Percentiles rank a stretch among this genome's conserved stretches.
Conservation (phyloP, 2,329 filamentous ascomycete species). For the Pezicula neosporulosa region DNA sequence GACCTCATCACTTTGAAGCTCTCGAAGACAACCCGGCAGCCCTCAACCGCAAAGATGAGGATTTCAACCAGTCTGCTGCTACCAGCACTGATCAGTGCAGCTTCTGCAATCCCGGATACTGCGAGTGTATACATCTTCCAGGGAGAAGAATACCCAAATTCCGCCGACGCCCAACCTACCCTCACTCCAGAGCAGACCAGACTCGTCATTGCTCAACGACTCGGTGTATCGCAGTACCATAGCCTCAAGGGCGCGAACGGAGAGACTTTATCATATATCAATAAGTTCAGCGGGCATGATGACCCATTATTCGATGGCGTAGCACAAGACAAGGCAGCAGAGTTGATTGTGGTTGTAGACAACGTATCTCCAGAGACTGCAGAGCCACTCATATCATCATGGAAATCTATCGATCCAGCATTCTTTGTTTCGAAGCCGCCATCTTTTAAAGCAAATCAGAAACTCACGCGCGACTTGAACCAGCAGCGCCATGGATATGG, state of each 20-base stretch:
- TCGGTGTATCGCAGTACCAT: constrained; percentile 41
- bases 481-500: constrained; percentile 16
- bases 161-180: constrained; percentile 44
- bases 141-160: constrained; percentile 26
- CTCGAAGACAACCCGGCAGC: neutral
- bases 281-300: constrained; percentile 53
- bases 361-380: constrained; percentile 47
- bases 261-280: constrained; percentile 50
- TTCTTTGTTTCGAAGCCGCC: constrained; percentile 48
- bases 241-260: constrained; percentile 36
- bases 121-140: constrained; percentile 51
- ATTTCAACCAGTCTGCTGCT: constrained; percentile 35
- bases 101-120: constrained; percentile 27
- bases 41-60: constrained; percentile 32
- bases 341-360: constrained; percentile 59
- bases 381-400: constrained; percentile 37
- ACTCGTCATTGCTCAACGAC: constrained; percentile 56
- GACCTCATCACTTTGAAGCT: no score
- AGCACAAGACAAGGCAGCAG: constrained; percentile 26
- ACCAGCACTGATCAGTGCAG: constrained; percentile 32
- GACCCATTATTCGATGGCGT: constrained; percentile 45
- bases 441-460: constrained; percentile 26
- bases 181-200: constrained; percentile 41
- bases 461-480: constrained; percentile 26
- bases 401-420: constrained; percentile 35